Evolutionary conservation across 2,329 filamentous ascomycete species (phyloP), one percentile per base, ranked within the genome.

Genomic region (Ceratocystis colombiana): DNA sequence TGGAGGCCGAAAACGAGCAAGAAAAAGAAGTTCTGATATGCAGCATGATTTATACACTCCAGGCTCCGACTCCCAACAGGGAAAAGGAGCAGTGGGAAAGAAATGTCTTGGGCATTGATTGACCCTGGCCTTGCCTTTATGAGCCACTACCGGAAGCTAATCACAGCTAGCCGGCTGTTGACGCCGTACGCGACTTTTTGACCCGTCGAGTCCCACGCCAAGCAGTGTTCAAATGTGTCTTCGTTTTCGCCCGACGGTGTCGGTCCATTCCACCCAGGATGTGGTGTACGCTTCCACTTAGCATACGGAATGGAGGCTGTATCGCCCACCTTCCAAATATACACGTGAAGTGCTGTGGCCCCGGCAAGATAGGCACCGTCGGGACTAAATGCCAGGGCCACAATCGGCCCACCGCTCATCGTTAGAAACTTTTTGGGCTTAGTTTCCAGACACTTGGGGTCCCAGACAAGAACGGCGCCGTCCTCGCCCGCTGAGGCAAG

Each of bases 271-370:
- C 83, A 85, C 3, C 82, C 84, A 0, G 78, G 76, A 69, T 85
- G 82, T 8, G 79, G 76, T 30, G 77, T 75, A 68, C 82, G 76
- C 68, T 77, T 81, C 84, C 84, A 87, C 71, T 78, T 82, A 17
- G 84, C 84, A 59, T 82, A 78, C 3, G 84, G 84, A 59, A 84
- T 77, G 15, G 66, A 68, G 30, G 77, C 75, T 59, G 80, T 77
- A 64, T 84, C 84, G 68, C 81, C 83, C 12, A 86, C 80, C 71
- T 85, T 86, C 83, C 84, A 87, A 59, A 87, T 85, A 48, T 86
- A 74, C 15, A 87, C 82, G 66, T 78, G 79, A 44, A 80, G 79
- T 22, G 78, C 78, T 0, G 84, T 86, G 4, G 83, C 84, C 3
- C 82, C 84, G 0, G 84, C 84, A 64, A 87, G 80, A 69, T 85